A percentile compares a stretch with the other conserved stretches of the same genome.
phyloP scores from a whole-genome alignment of 169 alveolate species.

The Perkinsus marinus region DNA sequence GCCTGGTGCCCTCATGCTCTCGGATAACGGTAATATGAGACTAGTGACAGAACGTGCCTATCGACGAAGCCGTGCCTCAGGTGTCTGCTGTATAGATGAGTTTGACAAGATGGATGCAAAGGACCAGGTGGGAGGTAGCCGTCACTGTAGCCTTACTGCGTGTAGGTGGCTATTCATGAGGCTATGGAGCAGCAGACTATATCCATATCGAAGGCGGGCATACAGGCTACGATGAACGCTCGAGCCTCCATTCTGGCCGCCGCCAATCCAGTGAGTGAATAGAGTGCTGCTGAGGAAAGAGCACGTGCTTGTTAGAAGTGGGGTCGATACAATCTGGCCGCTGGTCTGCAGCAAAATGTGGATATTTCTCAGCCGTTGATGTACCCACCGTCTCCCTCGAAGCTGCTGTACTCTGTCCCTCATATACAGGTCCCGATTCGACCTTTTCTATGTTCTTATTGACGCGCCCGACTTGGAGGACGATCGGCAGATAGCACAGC shows the following conservation, averaged over 20 bases:
- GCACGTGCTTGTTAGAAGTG: slow-evolving; percentile 17
- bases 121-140: slow-evolving; percentile 37
- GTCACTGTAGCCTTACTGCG: too few species aligned
- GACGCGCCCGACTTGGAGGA: slow-evolving; percentile 75
- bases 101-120: slow-evolving; percentile 92
- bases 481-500: slow-evolving; percentile 68
- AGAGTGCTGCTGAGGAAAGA: slow-evolving; percentile 78
- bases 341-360: slow-evolving; percentile 46
- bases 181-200: slow-evolving; percentile 97
- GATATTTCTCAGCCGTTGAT: slow-evolving; percentile 89
- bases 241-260: slow-evolving; percentile 95
- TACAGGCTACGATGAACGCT: slow-evolving; percentile 92
- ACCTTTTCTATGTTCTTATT: slow-evolving; percentile 78
- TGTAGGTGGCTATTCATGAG: slow-evolving; percentile 93
- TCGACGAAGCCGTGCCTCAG: background rate
- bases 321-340: background rate
- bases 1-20: slow-evolving; percentile 95
- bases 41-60: background rate
- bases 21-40: slow-evolving; percentile 75
- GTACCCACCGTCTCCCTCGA: slow-evolving; percentile 23
- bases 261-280: slow-evolving; percentile 89
- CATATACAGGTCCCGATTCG: slow-evolving; percentile 57
- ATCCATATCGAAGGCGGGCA: slow-evolving; percentile 93
- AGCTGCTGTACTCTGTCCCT: background rate
- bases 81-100: slow-evolving; percentile 88